Percentiles rank a stretch among this genome's conserved stretches.
phyloP scores from a whole-genome alignment of 495 filamentous ascomycete genomes.

The Chaetomium fimeti region DNA sequence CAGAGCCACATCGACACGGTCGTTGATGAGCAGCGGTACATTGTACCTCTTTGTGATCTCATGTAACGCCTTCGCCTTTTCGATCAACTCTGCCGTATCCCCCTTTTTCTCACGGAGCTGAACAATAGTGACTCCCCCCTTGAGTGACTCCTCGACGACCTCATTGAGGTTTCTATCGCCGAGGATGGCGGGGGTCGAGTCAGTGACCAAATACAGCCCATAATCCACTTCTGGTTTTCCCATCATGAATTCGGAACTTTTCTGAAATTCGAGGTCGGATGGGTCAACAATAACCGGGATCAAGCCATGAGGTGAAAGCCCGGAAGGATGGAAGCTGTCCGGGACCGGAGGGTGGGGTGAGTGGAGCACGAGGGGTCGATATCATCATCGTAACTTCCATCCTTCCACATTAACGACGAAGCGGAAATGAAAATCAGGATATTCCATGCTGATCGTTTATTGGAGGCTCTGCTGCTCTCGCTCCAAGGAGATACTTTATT shows the following conservation, averaged over 20 bases:
- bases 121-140: constrained; percentile 82
- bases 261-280: no score
- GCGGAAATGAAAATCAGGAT: no score
- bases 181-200: constrained; percentile 79
- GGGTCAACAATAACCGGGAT: neutral
- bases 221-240: constrained; percentile 42
- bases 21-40: constrained; percentile 89
- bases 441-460: no score
- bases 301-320: neutral
- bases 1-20: constrained; percentile 88
- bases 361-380: neutral
- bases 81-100: constrained; percentile 69
- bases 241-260: constrained; percentile 27
- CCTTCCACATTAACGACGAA: neutral
- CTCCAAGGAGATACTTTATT: no score
- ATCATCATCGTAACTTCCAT: neutral
- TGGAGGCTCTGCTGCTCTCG: no score
- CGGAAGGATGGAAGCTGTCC: neutral
- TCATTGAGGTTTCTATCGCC: constrained; percentile 64
- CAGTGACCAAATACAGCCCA: constrained; percentile 86
- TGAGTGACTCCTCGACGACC: constrained; percentile 73
- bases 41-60: constrained; percentile 61
- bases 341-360: neutral
- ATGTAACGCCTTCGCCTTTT: constrained; percentile 69
- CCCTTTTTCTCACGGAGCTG: constrained; percentile 88